Evolutionary conservation across 306 rosid genomes (phyloP).

Genomic region (Sesbania bispinosa): DNA sequence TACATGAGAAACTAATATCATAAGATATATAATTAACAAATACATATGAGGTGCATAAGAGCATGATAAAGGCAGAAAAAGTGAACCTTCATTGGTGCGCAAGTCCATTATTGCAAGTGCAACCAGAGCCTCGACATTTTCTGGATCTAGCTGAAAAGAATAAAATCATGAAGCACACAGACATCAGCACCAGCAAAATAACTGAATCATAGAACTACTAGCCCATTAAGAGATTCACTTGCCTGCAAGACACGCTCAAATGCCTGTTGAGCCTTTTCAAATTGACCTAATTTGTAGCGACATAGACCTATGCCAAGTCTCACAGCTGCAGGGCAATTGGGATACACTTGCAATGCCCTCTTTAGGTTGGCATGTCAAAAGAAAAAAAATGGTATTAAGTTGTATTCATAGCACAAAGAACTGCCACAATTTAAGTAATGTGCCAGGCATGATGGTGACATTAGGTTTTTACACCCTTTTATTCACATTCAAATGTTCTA

Average conservation of each 20-base stretch:
- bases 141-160: constrained; percentile 79
- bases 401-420: constrained; percentile 9
- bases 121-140: constrained; percentile 98
- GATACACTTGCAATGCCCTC: constrained; percentile 93
- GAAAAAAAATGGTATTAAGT: constrained; percentile 31
- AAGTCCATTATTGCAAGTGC: constrained; percentile 90
- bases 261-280: constrained; percentile 90
- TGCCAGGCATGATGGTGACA: neutral
- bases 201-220: constrained; percentile 26
- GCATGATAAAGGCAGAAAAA: constrained; percentile 21
- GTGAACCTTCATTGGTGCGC: constrained; percentile 72
- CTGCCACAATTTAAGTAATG: constrained; percentile 6
- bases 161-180: constrained; percentile 18
- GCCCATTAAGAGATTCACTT: constrained; percentile 41
- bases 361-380: constrained; percentile 41
- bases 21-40: constrained; percentile 11
- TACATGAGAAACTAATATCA: constrained; percentile 21
- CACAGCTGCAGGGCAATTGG: constrained; percentile 87
- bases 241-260: constrained; percentile 95
- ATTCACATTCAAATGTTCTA: neutral
- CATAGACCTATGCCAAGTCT: constrained; percentile 99
- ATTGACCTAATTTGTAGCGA: constrained; percentile 92
- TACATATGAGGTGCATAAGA: constrained; percentile 15
- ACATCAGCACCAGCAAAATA: constrained; percentile 24
- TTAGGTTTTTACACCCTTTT: neutral